Evolutionary conservation across 257 asterid species (phyloP).

Genomic region (Mitragyna speciosa): DNA sequence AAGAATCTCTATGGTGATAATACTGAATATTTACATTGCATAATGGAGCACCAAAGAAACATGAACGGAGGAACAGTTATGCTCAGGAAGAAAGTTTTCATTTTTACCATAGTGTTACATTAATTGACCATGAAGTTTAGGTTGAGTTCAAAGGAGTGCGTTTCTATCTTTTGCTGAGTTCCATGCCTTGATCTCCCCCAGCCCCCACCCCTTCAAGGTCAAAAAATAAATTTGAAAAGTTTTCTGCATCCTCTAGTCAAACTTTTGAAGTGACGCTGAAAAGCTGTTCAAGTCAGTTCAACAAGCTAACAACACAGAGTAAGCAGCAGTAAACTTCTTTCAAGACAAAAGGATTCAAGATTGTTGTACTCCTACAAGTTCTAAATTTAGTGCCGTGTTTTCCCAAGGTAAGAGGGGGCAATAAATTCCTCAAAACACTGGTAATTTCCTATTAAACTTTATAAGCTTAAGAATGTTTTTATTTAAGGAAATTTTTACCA

Average conservation of each 20-base stretch:
- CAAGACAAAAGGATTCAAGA: slow-evolving; percentile 1
- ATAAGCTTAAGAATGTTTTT: background rate
- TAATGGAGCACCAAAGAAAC: background rate
- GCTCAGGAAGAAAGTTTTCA: background rate
- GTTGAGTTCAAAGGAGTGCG: background rate
- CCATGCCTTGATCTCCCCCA: background rate
- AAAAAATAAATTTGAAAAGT: background rate
- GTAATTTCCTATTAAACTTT: background rate
- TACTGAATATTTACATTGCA: background rate
- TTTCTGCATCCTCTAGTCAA: background rate
- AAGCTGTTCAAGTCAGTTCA: background rate
- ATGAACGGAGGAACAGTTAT: background rate
- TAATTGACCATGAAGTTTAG: background rate
- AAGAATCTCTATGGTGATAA: background rate
- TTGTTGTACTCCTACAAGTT: background rate
- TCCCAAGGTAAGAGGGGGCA: background rate
- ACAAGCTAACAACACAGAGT: background rate
- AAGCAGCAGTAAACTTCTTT: slow-evolving; percentile 9
- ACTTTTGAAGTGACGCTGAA: too few species aligned
- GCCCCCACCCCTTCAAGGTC: background rate
- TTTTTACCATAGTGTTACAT: background rate
- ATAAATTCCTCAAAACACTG: background rate
- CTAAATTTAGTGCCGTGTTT: background rate
- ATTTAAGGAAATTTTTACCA: too few species aligned
- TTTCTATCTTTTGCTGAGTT: background rate